phyloP scores from a whole-genome alignment of 495 filamentous ascomycete species.

The Penicillium maclennaniae region DNA sequence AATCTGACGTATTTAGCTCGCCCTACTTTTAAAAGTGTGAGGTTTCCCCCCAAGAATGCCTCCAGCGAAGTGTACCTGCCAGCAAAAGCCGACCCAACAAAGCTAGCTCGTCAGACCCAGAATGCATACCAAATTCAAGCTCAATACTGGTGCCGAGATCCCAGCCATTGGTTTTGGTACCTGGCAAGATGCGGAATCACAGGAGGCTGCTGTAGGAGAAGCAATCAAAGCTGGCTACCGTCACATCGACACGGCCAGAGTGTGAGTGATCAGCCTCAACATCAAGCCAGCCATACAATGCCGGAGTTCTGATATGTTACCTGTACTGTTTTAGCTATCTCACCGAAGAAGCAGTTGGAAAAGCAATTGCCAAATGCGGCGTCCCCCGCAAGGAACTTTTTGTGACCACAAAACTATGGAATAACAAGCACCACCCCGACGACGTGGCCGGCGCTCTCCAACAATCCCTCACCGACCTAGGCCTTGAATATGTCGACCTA shows the following conservation, averaged over 20 bases:
- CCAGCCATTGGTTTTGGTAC: conserved; percentile 40
- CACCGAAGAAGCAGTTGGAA: conserved; percentile 44
- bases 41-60: not conserved
- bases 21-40: not conserved
- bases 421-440: conserved; percentile 56
- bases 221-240: conserved; percentile 50
- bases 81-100: not conserved
- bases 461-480: conserved; percentile 56
- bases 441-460: conserved; percentile 54
- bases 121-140: conserved; percentile 17
- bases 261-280: conserved; percentile 4
- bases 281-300: not conserved
- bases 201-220: conserved; percentile 37
- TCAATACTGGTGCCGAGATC: conserved; percentile 43
- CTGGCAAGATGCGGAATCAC: conserved; percentile 40
- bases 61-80: not conserved
- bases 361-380: conserved; percentile 49
- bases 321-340: conserved; percentile 30
- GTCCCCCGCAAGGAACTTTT: conserved; percentile 33
- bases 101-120: not conserved
- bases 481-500: conserved; percentile 62
- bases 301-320: not conserved
- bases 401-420: conserved; percentile 59
- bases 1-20: not conserved
- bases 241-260: conserved; percentile 54